phyloP scores from a whole-genome alignment of 202 grass and related monocot species.

The Eragrostis tef region DNA sequence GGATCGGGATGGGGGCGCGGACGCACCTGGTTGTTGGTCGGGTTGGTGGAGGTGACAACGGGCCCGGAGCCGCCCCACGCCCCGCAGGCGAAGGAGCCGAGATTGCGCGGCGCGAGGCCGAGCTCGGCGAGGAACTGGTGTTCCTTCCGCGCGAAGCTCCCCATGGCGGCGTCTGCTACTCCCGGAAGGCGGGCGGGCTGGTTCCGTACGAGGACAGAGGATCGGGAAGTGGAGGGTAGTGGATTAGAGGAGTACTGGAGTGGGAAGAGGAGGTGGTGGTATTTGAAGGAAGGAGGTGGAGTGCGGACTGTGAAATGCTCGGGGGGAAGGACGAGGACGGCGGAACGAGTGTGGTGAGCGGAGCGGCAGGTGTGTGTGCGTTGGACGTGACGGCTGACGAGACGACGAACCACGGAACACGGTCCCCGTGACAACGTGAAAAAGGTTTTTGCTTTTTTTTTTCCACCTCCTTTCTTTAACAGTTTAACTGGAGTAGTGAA shows the following conservation, averaged over 20 bases:
- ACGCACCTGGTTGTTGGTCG: slow-evolving; percentile 79
- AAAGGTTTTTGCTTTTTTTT: no score
- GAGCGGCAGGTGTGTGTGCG: background rate
- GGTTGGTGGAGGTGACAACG: slow-evolving; percentile 57
- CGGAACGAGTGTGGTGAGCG: background rate
- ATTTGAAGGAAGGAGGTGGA: slow-evolving; percentile 47
- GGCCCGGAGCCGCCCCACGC: slow-evolving; percentile 74
- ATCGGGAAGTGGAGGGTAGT: background rate
- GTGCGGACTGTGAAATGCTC: slow-evolving; percentile 49
- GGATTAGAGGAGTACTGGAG: background rate
- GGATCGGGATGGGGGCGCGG: background rate
- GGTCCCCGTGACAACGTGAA: no score
- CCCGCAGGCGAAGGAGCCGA: slow-evolving; percentile 70
- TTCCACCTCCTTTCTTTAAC: no score
- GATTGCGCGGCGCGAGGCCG: slow-evolving; percentile 76
- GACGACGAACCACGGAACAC: no score
- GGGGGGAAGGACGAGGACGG: background rate
- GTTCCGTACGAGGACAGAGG: background rate
- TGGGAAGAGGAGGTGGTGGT: background rate
- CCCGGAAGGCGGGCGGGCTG: background rate
- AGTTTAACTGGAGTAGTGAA: no score
- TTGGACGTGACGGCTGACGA: slow-evolving; percentile 15
- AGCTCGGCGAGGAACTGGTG: slow-evolving; percentile 97
- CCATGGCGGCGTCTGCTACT: slow-evolving; percentile 49
- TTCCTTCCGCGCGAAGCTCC: slow-evolving; percentile 63